Base-by-base conservation (phyloP, 2,329 filamentous ascomycete genomes). In the Talaromyces islandicus region DNA sequence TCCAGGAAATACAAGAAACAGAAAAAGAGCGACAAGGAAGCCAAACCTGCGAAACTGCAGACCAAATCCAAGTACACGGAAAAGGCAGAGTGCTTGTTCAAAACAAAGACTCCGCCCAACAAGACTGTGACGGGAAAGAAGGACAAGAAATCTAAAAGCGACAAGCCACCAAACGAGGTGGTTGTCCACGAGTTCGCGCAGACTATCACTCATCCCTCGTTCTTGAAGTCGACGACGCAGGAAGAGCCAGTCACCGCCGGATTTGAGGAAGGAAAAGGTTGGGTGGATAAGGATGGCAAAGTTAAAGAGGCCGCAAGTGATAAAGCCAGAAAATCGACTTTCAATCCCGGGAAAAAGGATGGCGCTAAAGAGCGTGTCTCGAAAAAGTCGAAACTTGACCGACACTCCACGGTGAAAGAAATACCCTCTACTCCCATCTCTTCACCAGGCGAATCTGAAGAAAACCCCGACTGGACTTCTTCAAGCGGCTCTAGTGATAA, bases 101-200 rank as follows among this genome's bases (percentile, higher is more conserved):
- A 92, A 75, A 90, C 90, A 2, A 86, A 86, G 59, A 71, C 97
- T 32, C 86, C 86, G n/a, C 85, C 87, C 3, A 84, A 83, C 68
- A 70, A 75, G 57, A 72, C 75, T 9, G 29, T 43, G 6, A 19
- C 35, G 1, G 55, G 55, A 24, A 69, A 72, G 17, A 68, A 70
- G 27, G 73, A 73, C 63, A 55, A 63, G 10, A 89, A 80, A 63
- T 81, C 83, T 65, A 86, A 85, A 66, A 85, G 83, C 71, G 84
- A 84, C 65, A 84, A 81, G 62, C 83, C 85, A 67, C 81, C 82
- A 52, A 81, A 79, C 24, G 85, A 89, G 61, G 81, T 88, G 9
- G 79, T 91, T 4, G 83, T 97, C 3, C 92, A 97, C 73, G 94
- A 99, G 71, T 97, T 97, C 70, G 85, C 89, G 67, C 92, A 91